Evolutionary conservation across 1,284 basidiomycete species (phyloP), one percentile per base, ranked within the genome.

Genomic region (Mrakiaceae sp.): DNA sequence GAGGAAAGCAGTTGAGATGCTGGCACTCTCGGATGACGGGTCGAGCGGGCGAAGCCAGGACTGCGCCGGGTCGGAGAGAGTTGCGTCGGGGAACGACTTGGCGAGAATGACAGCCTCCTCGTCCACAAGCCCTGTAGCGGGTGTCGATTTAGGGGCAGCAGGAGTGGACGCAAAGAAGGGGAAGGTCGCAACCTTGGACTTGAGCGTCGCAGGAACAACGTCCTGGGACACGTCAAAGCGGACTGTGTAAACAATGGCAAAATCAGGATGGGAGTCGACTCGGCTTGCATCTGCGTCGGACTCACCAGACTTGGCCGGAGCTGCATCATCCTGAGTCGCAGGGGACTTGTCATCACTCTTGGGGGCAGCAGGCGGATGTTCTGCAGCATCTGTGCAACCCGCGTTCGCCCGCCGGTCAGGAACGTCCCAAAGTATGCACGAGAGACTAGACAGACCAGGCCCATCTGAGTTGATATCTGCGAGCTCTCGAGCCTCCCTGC

Each of bases 21-120:
- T 27, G 27, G 27, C 27, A 27, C 27, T 27, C 27, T 27, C 27
- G 27, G 27, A 69, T 40, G 42, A 68, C 69, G 7, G 64, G 58
- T 11, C 69, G 66, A 4, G 72, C 47, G 40, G 57, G 67, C 39
- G 70, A 61, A 8, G 69, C 61, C 9, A 64, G 10, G 39, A 85
- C 71, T 90, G 84, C 66, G 86, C 78, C 1, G 83, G 76, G 39
- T 85, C 81, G 0, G 81, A 66, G 4, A 77, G 74, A 10, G 62
- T 58, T 58, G 78, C 83, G 65, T 82, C 75, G 0, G 93, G 90
- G 73, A 97, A 97, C 27, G 27, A 27, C 27, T 27, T 27, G 27
- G 27, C 27, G 27, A 27, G 27, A 27, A 27, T 27, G 27, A 27
- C 27, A 27, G 27, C 27, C 27, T 27, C 27, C 27, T 27, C 27